These are phyloP conservation scores for Cucurbita pepo DNA, from an alignment of 306 rosid genomes.

Conservation along the genomic window DNA sequence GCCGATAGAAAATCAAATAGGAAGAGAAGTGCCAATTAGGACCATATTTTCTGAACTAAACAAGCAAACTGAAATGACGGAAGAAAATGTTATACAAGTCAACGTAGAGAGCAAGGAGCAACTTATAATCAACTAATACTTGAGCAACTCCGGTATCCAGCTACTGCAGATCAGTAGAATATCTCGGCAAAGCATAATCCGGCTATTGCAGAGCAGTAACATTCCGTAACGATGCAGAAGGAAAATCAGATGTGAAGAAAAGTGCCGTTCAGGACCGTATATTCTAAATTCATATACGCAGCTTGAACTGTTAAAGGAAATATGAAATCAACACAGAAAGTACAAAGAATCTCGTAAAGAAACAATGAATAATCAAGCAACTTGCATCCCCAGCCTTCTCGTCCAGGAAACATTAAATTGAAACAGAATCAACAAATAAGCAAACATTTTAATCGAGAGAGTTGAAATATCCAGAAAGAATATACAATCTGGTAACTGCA, in stretches of 20 bases:
- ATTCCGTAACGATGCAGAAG: neutral
- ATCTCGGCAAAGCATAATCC: neutral
- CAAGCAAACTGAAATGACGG: neutral
- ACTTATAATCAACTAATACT: neutral
- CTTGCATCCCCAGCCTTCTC: neutral
- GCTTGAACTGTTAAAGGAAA: neutral
- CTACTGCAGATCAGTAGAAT: neutral
- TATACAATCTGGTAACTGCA: neutral
- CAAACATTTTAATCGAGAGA: neutral
- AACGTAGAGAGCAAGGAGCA: neutral
- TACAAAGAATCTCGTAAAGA: neutral
- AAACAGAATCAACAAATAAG: neutral
- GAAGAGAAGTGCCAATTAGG: neutral
- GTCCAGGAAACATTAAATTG: neutral
- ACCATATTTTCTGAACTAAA: neutral
- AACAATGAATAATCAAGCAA: neutral
- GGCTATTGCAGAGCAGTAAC: neutral
- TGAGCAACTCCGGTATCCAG: neutral
- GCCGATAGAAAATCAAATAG: neutral
- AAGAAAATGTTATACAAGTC: neutral
- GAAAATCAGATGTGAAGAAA: neutral
- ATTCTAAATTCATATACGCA: neutral
- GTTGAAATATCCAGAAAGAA: neutral
- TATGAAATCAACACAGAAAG: neutral
- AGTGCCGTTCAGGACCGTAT: neutral